These are phyloP conservation scores for Colletotrichum cereale DNA, from an alignment of 2,329 filamentous ascomycete species.

Conservation along the genomic window DNA sequence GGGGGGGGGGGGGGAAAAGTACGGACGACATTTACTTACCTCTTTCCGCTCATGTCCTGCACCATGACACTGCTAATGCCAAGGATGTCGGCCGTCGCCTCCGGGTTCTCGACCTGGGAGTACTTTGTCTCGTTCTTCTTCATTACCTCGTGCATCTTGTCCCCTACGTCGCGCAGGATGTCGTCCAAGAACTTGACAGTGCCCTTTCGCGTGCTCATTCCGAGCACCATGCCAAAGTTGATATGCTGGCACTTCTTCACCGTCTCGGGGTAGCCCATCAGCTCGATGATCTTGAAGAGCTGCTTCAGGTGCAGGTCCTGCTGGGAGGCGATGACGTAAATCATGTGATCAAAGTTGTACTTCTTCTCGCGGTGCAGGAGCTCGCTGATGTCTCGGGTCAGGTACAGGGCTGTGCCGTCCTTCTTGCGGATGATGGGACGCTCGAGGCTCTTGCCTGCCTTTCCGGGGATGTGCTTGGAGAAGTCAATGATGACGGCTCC, in stretches of 20 bases:
- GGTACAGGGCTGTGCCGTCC: slow-evolving; percentile 81
- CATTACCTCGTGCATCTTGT: slow-evolving; percentile 99
- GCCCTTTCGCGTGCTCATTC: slow-evolving; percentile 78
- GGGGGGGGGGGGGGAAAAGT: slow-evolving; percentile 13
- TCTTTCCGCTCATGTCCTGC: slow-evolving; percentile 97
- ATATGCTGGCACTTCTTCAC: slow-evolving; percentile 78
- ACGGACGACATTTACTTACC: slow-evolving; percentile 60
- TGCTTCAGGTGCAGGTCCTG: slow-evolving; percentile 81
- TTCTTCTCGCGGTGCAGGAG: slow-evolving; percentile 73
- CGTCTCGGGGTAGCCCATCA: slow-evolving; percentile 77
- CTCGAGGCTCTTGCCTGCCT: slow-evolving; percentile 77
- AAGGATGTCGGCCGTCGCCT: slow-evolving; percentile 84
- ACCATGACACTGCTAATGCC: slow-evolving; percentile 98
- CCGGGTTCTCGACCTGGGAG: slow-evolving; percentile 86
- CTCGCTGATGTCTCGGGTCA: slow-evolving; percentile 83
- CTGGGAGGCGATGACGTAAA: slow-evolving; percentile 80
- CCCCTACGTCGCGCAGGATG: slow-evolving; percentile 82
- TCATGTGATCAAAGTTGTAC: slow-evolving; percentile 74
- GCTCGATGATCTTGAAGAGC: slow-evolving; percentile 81
- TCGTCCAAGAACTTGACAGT: slow-evolving; percentile 82
- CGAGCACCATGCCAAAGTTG: slow-evolving; percentile 80
- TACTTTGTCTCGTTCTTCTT: slow-evolving; percentile 91
- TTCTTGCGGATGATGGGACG: slow-evolving; percentile 79
- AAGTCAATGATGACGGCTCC: slow-evolving; percentile 82
- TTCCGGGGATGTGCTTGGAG: slow-evolving; percentile 73